Evolutionary conservation across 2,329 filamentous ascomycete genomes (phyloP).

Genomic region (Colletotrichum sp.): DNA sequence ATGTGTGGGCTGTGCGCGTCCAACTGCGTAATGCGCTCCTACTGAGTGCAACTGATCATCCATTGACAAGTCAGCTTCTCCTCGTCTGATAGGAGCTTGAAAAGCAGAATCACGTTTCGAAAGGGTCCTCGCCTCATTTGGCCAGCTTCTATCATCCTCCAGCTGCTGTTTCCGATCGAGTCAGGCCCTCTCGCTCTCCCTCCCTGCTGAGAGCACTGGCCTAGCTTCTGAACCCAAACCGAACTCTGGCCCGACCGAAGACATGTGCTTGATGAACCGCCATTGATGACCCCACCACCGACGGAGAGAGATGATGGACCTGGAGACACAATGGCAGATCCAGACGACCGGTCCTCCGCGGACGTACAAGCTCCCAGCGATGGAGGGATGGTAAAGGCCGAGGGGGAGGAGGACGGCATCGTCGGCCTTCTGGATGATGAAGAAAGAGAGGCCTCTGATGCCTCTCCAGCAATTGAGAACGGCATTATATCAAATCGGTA

Average conservation of each 20-base stretch:
- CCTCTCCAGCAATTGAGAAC: constrained; percentile 32
- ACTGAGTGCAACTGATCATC: background rate
- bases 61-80: background rate
- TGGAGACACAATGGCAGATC: constrained; percentile 51
- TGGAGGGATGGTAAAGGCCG: constrained; percentile 46
- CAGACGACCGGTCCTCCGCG: constrained; percentile 48
- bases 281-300: constrained; percentile 21
- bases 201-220: background rate
- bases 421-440: constrained; percentile 41
- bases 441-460: constrained; percentile 25
- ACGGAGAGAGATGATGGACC: constrained; percentile 38
- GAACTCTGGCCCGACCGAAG: constrained; percentile 14
- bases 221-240: constrained; percentile 5
- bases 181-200: background rate
- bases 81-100: constrained; percentile 8
- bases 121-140: background rate
- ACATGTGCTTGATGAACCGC: constrained; percentile 22
- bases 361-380: constrained; percentile 46
- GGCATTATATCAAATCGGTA: constrained; percentile 47
- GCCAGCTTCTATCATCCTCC: background rate
- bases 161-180: background rate
- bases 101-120: background rate
- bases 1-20: constrained; percentile 10
- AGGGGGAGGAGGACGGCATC: constrained; percentile 38
- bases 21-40: constrained; percentile 19